Evolutionary conservation across 352 stramenopile species (phyloP).

Genomic region (Globisporangium nunn): DNA sequence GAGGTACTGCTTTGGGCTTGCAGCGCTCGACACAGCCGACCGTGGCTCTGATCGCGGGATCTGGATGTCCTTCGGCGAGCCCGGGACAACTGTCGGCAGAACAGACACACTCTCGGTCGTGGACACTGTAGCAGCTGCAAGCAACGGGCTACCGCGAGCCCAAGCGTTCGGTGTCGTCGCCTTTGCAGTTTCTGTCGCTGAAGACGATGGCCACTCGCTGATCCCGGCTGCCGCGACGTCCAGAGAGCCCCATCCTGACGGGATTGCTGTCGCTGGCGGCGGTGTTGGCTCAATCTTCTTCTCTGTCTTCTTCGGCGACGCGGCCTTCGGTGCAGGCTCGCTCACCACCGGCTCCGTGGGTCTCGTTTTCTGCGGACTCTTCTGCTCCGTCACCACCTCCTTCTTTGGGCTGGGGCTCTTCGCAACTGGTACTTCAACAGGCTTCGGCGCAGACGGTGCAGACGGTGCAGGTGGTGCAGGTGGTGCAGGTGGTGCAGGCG

Average conservation of each 20-base stretch:
- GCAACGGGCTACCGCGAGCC: slow-evolving; percentile 48
- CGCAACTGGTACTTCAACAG: slow-evolving; percentile 12
- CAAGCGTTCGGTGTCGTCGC: slow-evolving; percentile 57
- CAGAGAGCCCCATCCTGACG: slow-evolving; percentile 51
- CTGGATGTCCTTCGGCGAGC: slow-evolving; percentile 63
- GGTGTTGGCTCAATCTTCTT: slow-evolving; percentile 26
- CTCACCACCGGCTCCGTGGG: slow-evolving; percentile 12
- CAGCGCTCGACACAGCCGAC: slow-evolving; percentile 16
- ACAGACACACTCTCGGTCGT: slow-evolving; percentile 27
- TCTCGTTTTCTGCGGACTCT: slow-evolving; percentile 26
- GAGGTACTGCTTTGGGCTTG: slow-evolving; percentile 72
- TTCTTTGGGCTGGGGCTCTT: slow-evolving; percentile 37
- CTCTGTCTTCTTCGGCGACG: slow-evolving; percentile 26
- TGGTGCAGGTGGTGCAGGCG: slow-evolving; percentile 15
- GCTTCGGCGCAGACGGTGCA: slow-evolving; percentile 14
- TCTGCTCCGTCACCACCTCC: slow-evolving; percentile 24
- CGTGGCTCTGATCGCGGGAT: slow-evolving; percentile 27
- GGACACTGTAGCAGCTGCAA: slow-evolving; percentile 22
- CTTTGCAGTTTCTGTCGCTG: slow-evolving; percentile 36
- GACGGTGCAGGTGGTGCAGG: slow-evolving; percentile 9
- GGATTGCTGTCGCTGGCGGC: slow-evolving; percentile 23
- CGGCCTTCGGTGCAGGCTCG: slow-evolving; percentile 15
- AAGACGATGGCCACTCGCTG: slow-evolving; percentile 47
- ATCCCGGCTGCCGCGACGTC: slow-evolving; percentile 62
- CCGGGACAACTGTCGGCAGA: slow-evolving; percentile 41